Base-by-base conservation (phyloP, 179 eudicot genomes). In the Corrigiola litoralis region DNA sequence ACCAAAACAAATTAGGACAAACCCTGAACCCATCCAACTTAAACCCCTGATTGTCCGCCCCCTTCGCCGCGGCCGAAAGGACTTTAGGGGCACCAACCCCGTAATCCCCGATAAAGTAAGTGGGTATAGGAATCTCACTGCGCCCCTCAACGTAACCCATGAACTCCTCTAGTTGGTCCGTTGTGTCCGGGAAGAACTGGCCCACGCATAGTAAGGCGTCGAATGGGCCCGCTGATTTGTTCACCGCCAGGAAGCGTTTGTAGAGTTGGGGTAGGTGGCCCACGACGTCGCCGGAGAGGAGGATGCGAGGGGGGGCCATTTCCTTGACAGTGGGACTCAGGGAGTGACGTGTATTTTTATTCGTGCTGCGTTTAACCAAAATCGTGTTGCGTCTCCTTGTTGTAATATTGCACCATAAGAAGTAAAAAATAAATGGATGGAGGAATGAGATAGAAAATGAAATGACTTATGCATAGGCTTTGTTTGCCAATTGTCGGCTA, bases 191-290 rank as follows among this genome's bases (percentile, higher is more conserved):
- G 50, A 94, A 94, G 72, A 94, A 94, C 69, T 90, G 97, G 3
- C 97, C 99, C 11, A 94, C 97, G 68, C 99, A 94, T 23, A 94
- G 83, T 28, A 94, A 68, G 2, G 90, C 96, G 37, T 87, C 96
- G 75, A 94, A 94, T 6, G 99, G 96, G 12, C 99, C 99, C 8
- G 99, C 87, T 38, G 99, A 88, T 80, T 94, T 94, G 66, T 88
- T 94, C 55, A 88, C 98, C 98, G 90, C 81, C 68, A 64, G 40
- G 52, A 86, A 83, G 58, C 99, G 99, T 68, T 90, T 94, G 85
- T 78, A 85, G 72, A 94, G 97, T 68, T 80, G 91, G 23, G 75
- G 71, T 60, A 90, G 87, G 65, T 87, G 99, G 80, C 99, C 99
- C 16, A 80, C 50, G 64, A 79, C 95, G 58, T 94, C 99, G 46